phyloP scores from a whole-genome alignment of 2,329 filamentous ascomycete species.

The Fragosphaeria purpurea region DNA sequence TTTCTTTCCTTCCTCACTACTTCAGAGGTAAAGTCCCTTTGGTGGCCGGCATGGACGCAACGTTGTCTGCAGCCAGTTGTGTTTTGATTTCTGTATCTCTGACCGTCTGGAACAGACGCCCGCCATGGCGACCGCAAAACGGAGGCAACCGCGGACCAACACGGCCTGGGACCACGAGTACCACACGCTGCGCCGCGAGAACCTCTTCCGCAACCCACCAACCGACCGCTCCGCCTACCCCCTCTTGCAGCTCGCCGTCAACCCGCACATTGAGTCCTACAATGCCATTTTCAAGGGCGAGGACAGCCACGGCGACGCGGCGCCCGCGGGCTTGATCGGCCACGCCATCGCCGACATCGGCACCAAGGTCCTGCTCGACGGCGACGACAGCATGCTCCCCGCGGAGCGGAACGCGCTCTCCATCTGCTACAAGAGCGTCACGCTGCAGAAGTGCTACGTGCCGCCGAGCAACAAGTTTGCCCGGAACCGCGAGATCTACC shows the following conservation, averaged over 20 bases:
- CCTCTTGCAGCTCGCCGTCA: slow-evolving; percentile 70
- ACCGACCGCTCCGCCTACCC: slow-evolving; percentile 83
- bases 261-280: slow-evolving; percentile 92
- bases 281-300: slow-evolving; percentile 68
- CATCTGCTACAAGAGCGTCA: slow-evolving; percentile 70
- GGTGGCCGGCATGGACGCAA: too few relatives aligned
- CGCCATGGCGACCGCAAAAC: slow-evolving; percentile 13
- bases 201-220: slow-evolving; percentile 81
- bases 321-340: slow-evolving; percentile 42
- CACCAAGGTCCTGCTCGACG: slow-evolving; percentile 77
- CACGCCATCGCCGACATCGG: slow-evolving; percentile 82
- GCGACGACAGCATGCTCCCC: slow-evolving; percentile 52
- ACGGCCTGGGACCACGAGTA: slow-evolving; percentile 78
- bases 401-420: slow-evolving; percentile 62
- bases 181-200: slow-evolving; percentile 74
- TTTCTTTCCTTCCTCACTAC: too few relatives aligned
- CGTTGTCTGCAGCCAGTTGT: too few relatives aligned
- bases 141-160: slow-evolving; percentile 34
- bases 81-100: too few relatives aligned
- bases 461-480: slow-evolving; percentile 77
- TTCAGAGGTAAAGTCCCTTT: too few relatives aligned
- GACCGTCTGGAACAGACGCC: too few relatives aligned
- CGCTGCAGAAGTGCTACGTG: slow-evolving; percentile 70
- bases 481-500: slow-evolving; percentile 74
- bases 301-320: slow-evolving; percentile 38